Evolutionary conservation across 179 eudicot genomes (phyloP).

Genomic region (Amaranthus tricolor): DNA sequence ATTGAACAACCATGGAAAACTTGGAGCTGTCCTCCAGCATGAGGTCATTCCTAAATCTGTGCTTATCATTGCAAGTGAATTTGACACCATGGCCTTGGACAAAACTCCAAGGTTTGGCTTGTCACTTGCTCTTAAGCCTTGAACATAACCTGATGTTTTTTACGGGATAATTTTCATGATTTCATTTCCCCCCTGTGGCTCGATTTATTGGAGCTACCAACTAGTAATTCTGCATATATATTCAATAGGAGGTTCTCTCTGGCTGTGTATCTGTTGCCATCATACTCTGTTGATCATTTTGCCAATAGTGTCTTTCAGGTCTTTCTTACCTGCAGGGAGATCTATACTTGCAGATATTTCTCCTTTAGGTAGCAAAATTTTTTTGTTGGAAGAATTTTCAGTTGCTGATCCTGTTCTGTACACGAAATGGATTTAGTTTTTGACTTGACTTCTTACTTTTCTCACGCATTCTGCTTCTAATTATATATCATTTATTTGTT

Average conservation of each 20-base stretch:
- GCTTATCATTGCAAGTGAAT: conserved; percentile 75
- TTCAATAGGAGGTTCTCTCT: conserved; percentile 34
- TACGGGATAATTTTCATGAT: neutral
- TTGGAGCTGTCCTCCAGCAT: conserved; percentile 76
- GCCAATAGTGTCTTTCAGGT: conserved; percentile 15
- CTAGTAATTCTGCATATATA: conserved; percentile 41
- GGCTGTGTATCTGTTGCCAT: conserved; percentile 22
- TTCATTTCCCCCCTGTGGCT: conserved; percentile 17
- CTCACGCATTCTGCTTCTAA: neutral
- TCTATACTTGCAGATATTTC: conserved; percentile 9
- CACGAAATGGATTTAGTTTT: neutral
- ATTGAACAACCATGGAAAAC: conserved; percentile 85
- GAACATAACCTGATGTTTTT: conserved; percentile 22
- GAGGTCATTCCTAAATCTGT: conserved; percentile 74
- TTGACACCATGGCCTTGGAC: conserved; percentile 86
- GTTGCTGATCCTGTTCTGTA: neutral
- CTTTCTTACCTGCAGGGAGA: conserved; percentile 1
- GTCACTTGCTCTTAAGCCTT: conserved; percentile 83
- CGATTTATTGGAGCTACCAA: conserved; percentile 33
- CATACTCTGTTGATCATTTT: conserved; percentile 12
- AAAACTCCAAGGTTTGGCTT: conserved; percentile 83
- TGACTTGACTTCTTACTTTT: neutral
- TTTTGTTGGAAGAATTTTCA: conserved; percentile 1
- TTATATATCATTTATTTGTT: neutral
- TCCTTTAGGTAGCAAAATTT: conserved; percentile 13